Evolutionary conservation across 495 filamentous ascomycete genomes (phyloP).

Genomic region (Penicillium subrubescens): DNA sequence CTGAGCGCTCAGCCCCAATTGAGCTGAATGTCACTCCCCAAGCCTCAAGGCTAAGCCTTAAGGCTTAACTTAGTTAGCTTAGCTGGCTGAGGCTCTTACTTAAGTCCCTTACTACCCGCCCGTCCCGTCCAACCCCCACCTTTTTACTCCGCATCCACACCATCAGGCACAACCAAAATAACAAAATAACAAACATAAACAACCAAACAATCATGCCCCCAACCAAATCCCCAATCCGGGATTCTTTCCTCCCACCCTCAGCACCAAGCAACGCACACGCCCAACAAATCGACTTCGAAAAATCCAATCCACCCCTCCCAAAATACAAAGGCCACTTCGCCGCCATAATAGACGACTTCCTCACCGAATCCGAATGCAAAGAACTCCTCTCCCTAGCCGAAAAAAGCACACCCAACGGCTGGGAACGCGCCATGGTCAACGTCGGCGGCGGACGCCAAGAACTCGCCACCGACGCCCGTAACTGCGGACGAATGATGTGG

Average conservation of each 20-base stretch:
- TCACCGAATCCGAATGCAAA: conserved; percentile 62
- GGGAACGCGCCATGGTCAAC: conserved; percentile 59
- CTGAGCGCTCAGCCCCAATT: neutral
- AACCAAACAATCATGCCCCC: conserved; percentile 10
- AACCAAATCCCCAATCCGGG: conserved; percentile 8
- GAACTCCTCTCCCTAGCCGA: conserved; percentile 60
- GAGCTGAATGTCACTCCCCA: neutral
- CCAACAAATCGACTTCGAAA: conserved; percentile 52
- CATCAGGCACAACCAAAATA: neutral
- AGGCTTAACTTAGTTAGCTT: no score
- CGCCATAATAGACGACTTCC: conserved; percentile 64
- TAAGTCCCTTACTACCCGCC: neutral
- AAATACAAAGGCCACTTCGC: conserved; percentile 59
- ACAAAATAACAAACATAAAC: neutral
- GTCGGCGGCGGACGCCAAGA: conserved; percentile 62
- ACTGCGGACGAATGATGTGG: conserved; percentile 76
- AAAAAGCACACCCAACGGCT: conserved; percentile 26
- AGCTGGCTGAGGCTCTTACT: neutral
- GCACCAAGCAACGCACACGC: conserved; percentile 22
- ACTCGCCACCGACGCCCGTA: conserved; percentile 57
- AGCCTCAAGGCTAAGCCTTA: neutral
- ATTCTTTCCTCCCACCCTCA: conserved; percentile 21
- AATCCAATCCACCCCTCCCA: conserved; percentile 49
- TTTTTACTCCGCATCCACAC: neutral
- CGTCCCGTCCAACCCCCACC: neutral